These are phyloP conservation scores for Cercophora samala DNA, from an alignment of 495 filamentous ascomycete species.

Conservation along the genomic window DNA sequence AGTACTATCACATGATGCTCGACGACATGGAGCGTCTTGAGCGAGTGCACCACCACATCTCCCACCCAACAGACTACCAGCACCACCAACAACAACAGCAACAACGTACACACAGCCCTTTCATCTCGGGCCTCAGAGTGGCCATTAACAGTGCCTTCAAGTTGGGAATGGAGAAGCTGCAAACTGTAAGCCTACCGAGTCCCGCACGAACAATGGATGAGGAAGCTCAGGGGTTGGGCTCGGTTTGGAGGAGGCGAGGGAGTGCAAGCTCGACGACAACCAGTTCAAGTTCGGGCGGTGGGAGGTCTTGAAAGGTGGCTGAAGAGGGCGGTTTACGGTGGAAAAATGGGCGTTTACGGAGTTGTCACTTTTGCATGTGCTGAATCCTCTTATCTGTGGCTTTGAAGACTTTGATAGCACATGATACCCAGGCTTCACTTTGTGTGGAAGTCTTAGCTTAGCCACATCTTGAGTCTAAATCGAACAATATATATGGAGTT, in stretches of 20 bases:
- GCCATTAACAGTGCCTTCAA: slow-evolving; percentile 11
- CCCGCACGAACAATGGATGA: neutral
- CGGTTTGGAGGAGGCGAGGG: neutral
- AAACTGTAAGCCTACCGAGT: neutral
- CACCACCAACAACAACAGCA: neutral
- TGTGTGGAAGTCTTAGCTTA: no score
- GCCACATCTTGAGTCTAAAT: no score
- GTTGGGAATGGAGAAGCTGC: slow-evolving; percentile 9
- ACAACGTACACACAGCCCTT: slow-evolving; percentile 13
- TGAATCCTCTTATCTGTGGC: no score
- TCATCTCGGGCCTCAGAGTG: slow-evolving; percentile 17
- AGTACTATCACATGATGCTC: slow-evolving; percentile 31
- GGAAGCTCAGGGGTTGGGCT: neutral
- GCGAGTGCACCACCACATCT: slow-evolving; percentile 25
- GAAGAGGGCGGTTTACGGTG: no score
- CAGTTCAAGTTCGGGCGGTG: neutral
- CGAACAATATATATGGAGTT: no score
- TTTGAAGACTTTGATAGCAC: no score
- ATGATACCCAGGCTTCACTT: neutral
- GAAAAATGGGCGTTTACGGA: neutral
- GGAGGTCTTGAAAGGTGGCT: neutral
- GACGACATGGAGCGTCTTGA: slow-evolving; percentile 26
- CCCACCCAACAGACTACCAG: neutral
- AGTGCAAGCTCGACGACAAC: neutral
- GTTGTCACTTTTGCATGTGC: no score